Evolutionary conservation across 192 early-diverging fungal species (phyloP).

Genomic region (Coemansia asiatica): DNA sequence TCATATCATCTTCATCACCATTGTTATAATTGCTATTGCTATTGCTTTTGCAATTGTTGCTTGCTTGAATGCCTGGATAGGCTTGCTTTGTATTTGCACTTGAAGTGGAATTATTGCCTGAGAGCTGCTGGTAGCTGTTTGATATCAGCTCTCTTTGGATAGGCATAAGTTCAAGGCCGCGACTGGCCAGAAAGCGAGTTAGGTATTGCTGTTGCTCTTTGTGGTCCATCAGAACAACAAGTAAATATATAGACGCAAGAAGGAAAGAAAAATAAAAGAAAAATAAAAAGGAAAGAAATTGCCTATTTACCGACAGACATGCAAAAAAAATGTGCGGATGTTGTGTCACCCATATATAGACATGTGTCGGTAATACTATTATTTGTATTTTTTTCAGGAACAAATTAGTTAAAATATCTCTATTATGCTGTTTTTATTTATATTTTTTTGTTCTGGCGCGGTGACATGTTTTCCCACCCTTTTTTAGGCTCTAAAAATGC

Average conservation of each 20-base stretch:
- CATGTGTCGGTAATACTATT: neutral
- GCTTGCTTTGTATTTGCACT: neutral
- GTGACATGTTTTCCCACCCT: constrained; percentile 10
- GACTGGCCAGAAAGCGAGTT: neutral
- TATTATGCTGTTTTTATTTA: neutral
- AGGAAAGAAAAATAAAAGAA: neutral
- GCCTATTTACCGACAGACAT: neutral
- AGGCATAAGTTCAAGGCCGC: neutral
- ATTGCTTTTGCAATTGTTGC: neutral
- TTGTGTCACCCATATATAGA: neutral
- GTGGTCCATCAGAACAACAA: neutral
- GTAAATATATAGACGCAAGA: neutral
- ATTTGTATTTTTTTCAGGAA: neutral
- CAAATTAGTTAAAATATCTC: neutral
- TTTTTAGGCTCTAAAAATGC: neutral
- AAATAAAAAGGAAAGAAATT: neutral
- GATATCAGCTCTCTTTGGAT: constrained; percentile 2
- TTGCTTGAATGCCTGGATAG: neutral
- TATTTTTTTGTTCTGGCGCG: constrained; percentile 6
- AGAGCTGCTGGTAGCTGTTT: neutral
- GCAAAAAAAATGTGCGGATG: neutral
- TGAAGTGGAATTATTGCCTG: no score
- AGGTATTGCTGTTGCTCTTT: neutral
- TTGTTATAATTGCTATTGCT: neutral
- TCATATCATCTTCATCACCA: no score